A percentile compares a stretch with the other conserved stretches of the same genome.
Evolutionary conservation across 805 yeast genomes (phyloP).

Genomic region (Isabelozyma heimii): DNA sequence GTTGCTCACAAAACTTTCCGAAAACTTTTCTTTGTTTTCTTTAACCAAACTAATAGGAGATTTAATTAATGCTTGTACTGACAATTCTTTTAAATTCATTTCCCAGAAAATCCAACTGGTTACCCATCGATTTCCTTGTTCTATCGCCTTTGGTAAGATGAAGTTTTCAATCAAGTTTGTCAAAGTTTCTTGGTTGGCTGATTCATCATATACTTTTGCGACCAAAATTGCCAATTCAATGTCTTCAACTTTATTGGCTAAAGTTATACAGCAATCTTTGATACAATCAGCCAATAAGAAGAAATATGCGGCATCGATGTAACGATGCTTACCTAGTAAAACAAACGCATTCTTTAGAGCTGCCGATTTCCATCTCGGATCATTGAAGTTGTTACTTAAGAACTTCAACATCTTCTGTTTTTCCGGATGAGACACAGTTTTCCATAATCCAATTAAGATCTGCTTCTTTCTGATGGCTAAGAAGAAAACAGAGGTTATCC

Average conservation of each 20-base stretch:
- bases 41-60: conserved; percentile 41
- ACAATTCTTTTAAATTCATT: conserved; percentile 31
- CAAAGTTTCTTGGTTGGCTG: conserved; percentile 32
- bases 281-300: conserved; percentile 76
- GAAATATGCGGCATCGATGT: conserved; percentile 83
- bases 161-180: conserved; percentile 45
- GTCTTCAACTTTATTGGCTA: conserved; percentile 67
- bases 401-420: conserved; percentile 79
- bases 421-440: conserved; percentile 73
- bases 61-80: conserved; percentile 66
- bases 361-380: conserved; percentile 79
- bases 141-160: conserved; percentile 56
- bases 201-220: conserved; percentile 65
- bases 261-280: conserved; percentile 73
- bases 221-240: conserved; percentile 74
- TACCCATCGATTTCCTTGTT: conserved; percentile 74
- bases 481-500: conserved; percentile 68
- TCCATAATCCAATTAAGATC: conserved; percentile 79
- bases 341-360: conserved; percentile 93
- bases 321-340: conserved; percentile 82
- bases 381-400: conserved; percentile 70
- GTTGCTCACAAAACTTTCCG: conserved; percentile 14
- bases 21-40: conserved; percentile 16
- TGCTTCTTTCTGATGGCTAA: conserved; percentile 77
- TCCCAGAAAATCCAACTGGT: conserved; percentile 81